These are phyloP conservation scores for Ogataea trehalophila DNA, from an alignment of 805 yeast genomes.

Conservation along the genomic window DNA sequence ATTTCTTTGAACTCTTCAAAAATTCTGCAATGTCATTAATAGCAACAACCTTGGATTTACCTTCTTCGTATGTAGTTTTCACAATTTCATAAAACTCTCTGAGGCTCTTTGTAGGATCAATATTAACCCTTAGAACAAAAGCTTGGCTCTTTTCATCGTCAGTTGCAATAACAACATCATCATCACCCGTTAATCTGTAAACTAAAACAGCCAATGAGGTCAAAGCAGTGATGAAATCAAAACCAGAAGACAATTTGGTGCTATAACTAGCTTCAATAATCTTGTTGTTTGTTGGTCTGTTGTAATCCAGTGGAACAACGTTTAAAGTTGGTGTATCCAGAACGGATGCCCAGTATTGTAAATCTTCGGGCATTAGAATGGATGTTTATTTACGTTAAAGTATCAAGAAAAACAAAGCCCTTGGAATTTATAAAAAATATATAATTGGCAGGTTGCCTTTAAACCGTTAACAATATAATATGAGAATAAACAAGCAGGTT, in stretches of 20 bases:
- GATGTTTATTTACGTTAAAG: neutral
- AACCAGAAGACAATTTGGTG: slow-evolving; percentile 21
- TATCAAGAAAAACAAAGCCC: neutral
- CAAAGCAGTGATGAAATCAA: slow-evolving; percentile 48
- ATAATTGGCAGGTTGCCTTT: too few species aligned
- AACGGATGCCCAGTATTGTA: slow-evolving; percentile 56
- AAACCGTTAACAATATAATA: too few species aligned
- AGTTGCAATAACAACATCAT: slow-evolving; percentile 85
- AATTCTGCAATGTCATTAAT: slow-evolving; percentile 52
- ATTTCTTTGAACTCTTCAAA: slow-evolving; percentile 43
- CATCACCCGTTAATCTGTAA: slow-evolving; percentile 87
- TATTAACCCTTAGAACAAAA: slow-evolving; percentile 57
- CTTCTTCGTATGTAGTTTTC: slow-evolving; percentile 34
- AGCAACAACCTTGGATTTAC: slow-evolving; percentile 35
- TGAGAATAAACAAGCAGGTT: too few species aligned
- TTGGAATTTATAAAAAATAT: too few species aligned
- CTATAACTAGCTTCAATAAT: slow-evolving; percentile 56
- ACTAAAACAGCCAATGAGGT: slow-evolving; percentile 67
- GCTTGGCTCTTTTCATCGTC: slow-evolving; percentile 42
- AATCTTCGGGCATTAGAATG: slow-evolving; percentile 14
- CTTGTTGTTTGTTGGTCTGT: slow-evolving; percentile 66
- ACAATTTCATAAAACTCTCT: slow-evolving; percentile 45
- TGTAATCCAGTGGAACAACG: slow-evolving; percentile 82
- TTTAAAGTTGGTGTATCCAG: slow-evolving; percentile 81
- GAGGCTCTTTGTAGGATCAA: slow-evolving; percentile 55